These are phyloP conservation scores for Suhomyces kunorum DNA, from an alignment of 1,139 yeast species.

Conservation along the genomic window DNA sequence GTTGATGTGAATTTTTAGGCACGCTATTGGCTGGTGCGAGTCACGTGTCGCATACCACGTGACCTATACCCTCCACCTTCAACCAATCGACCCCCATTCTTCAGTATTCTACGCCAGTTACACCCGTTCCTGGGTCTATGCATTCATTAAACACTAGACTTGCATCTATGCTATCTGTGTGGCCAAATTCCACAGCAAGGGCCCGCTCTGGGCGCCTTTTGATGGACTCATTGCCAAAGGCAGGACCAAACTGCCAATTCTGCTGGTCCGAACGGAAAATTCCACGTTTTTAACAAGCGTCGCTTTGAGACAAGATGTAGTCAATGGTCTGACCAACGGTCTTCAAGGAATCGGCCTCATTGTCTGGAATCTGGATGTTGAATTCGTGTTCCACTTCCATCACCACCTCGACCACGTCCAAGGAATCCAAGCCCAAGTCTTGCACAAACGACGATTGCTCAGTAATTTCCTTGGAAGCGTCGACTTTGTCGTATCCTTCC, in stretches of 20 bases:
- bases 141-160: slow-evolving; percentile 4
- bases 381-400: slow-evolving; percentile 89
- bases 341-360: slow-evolving; percentile 79
- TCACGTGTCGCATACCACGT: slow-evolving; percentile 6
- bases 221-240: too few relatives aligned
- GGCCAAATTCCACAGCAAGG: neutral
- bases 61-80: neutral
- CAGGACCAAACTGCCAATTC: too few relatives aligned
- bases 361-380: slow-evolving; percentile 79
- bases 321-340: slow-evolving; percentile 83
- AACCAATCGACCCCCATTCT: neutral
- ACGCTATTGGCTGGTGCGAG: slow-evolving; percentile 9
- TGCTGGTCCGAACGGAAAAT: too few relatives aligned
- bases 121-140: too few relatives aligned
- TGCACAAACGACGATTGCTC: slow-evolving; percentile 63
- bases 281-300: slow-evolving; percentile 53
- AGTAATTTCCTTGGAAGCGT: slow-evolving; percentile 48
- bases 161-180: slow-evolving; percentile 3
- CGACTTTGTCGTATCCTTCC: slow-evolving; percentile 77
- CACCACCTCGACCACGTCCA: slow-evolving; percentile 85
- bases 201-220: too few relatives aligned
- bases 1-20: slow-evolving; percentile 10
- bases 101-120: too few relatives aligned
- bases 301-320: slow-evolving; percentile 70
- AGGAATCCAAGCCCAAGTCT: slow-evolving; percentile 83